phyloP scores from a whole-genome alignment of 805 yeast species.

The Lipomyces mesembrius region DNA sequence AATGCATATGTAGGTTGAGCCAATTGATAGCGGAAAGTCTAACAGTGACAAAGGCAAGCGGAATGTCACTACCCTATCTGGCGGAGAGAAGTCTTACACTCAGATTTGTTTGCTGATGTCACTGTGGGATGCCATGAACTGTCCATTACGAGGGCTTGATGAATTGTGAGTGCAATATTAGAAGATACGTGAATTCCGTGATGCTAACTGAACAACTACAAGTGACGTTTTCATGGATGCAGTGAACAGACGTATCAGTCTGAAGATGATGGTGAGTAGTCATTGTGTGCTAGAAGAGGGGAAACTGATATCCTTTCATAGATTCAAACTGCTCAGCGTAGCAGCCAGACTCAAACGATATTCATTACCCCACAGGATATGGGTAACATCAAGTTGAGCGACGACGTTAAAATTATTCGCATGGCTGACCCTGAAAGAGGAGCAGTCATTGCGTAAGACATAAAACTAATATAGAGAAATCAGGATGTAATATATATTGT shows the following conservation, averaged over 20 bases:
- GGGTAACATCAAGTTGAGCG: slow-evolving; percentile 65
- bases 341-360: slow-evolving; percentile 78
- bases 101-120: slow-evolving; percentile 87
- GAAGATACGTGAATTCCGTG: background rate
- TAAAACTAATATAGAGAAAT: background rate
- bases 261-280: slow-evolving; percentile 58
- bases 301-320: slow-evolving; percentile 4
- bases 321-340: slow-evolving; percentile 63
- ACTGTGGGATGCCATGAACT: slow-evolving; percentile 91
- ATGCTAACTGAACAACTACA: background rate
- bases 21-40: slow-evolving; percentile 34
- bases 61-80: slow-evolving; percentile 82
- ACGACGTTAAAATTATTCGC: slow-evolving; percentile 49
- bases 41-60: slow-evolving; percentile 58
- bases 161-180: slow-evolving; percentile 55
- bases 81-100: slow-evolving; percentile 95
- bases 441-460: background rate
- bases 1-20: slow-evolving; percentile 16
- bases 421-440: slow-evolving; percentile 46
- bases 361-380: slow-evolving; percentile 95
- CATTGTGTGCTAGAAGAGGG: background rate
- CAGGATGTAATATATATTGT: background rate
- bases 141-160: slow-evolving; percentile 86
- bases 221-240: slow-evolving; percentile 97
- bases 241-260: slow-evolving; percentile 79